Conservation (phyloP, 805 yeast genomes). For the Candida endomychidarum region DNA sequence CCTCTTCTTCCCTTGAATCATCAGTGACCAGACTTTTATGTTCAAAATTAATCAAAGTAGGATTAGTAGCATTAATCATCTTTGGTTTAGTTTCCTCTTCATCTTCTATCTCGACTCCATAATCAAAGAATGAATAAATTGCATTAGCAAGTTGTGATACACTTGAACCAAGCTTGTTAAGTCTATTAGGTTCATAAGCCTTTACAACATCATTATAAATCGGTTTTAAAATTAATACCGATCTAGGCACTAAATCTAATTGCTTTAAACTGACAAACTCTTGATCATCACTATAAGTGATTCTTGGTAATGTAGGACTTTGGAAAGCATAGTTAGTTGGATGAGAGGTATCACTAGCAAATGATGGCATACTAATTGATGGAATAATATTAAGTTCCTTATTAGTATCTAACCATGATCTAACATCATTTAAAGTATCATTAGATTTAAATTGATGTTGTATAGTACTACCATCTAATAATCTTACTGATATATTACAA, state of each 20-base stretch:
- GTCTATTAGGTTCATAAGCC: conserved; percentile 12
- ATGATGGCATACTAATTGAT: conserved; percentile 50
- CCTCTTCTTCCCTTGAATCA: not conserved
- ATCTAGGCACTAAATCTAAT: conserved; percentile 66
- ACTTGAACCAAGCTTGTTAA: conserved; percentile 11
- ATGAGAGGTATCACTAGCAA: conserved; percentile 57
- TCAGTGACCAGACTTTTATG: not conserved
- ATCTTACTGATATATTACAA: conserved; percentile 55
- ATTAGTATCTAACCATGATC: conserved; percentile 59
- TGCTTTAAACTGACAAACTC: conserved; percentile 45
- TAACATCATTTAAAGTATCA: conserved; percentile 54
- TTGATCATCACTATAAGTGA: conserved; percentile 54
- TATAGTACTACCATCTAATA: conserved; percentile 65
- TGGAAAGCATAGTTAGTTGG: conserved; percentile 45
- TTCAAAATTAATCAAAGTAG: conserved; percentile 14
- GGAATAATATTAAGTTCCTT: conserved; percentile 28
- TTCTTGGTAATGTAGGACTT: conserved; percentile 46
- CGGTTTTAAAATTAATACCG: conserved; percentile 74
- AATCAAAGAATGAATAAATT: conserved; percentile 41
- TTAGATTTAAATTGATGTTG: conserved; percentile 48
- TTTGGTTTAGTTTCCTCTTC: conserved; percentile 13
- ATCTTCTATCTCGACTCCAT: conserved; percentile 29
- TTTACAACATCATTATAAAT: conserved; percentile 28
- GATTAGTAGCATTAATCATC: conserved; percentile 8
- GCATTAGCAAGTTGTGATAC: conserved; percentile 26